Evolutionary conservation across 768 basidiomycete species (phyloP), one percentile per base, ranked within the genome.

Genomic region (Hebeloma cylindrosporum): DNA sequence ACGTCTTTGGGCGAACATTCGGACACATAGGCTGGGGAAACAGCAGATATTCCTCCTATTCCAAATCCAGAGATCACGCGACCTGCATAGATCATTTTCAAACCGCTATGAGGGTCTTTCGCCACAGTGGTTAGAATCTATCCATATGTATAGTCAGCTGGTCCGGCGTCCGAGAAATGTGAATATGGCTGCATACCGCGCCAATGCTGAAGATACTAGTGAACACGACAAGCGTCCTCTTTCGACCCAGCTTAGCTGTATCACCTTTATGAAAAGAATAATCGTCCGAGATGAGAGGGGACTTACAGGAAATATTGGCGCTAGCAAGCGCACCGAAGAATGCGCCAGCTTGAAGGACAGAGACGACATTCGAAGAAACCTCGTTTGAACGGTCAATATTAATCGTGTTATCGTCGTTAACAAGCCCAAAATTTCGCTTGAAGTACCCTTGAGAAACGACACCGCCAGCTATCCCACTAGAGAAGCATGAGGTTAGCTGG

Each of bases 1-100:
- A 91, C 86, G 16, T 88, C 75, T 60, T 92, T 93, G 4, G 93
- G 93, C 2, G 83, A 76, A 61, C 89, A 91, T 62, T 94, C 93
- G 7, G 87, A 84, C 16, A 93, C 89, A 58, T 80, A 94, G 0
- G 88, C 82, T 4, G 91, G 93, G 1, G 89, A 82, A 2, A 92
- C 84, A n/a, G 83, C 80, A 8, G 72, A 88, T 53, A 93, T 89
- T 5, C 75, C 84, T 53, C 92, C 91, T 38, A 93, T 83, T 28
- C 90, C 91, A 21, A 90, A 32, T 41, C 91, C 90, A 14, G 84
- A 79, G 38, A 92, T 68, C 31, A 90, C 85, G 45, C 91, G 84
- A 20, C 92, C 92, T 9, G 74, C 77, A 59, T 92, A 92, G 48
- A 93, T 88, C 58, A 83, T 78, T 20, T 69, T 69, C 7, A 91